A percentile compares a stretch with the other conserved stretches of the same genome.
phyloP scores from a whole-genome alignment of 192 early-diverging fungal species.

The Mortierella hygrophila region DNA sequence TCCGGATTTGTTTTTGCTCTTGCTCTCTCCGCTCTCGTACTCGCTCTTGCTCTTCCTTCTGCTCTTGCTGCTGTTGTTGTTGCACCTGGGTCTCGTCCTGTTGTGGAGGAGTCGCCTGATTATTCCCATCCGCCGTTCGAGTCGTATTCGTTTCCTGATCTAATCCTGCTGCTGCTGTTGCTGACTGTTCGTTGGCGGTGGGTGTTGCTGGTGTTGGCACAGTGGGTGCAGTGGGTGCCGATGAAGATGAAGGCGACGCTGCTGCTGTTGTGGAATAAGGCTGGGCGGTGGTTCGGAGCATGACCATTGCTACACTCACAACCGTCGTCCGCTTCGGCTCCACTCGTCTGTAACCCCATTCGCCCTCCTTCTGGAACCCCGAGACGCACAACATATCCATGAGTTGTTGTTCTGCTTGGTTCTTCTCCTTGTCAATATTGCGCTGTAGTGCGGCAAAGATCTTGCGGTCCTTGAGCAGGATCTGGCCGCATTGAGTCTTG shows the following conservation, averaged over 20 bases:
- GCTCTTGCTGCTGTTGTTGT: constrained; percentile 1
- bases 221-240: neutral
- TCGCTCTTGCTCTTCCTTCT: neutral
- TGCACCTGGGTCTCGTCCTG: neutral
- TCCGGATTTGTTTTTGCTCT: neutral
- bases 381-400: constrained; percentile 87
- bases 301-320: constrained; percentile 76
- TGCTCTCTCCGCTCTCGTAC: neutral
- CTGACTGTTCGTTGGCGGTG: neutral
- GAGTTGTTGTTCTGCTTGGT: constrained; percentile 79
- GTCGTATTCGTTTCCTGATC: neutral
- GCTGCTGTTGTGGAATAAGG: neutral
- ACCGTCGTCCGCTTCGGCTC: constrained; percentile 77
- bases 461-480: constrained; percentile 73
- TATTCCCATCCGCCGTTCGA: neutral
- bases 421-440: constrained; percentile 76
- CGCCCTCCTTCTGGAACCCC: constrained; percentile 77
- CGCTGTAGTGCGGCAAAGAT: constrained; percentile 82
- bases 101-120: neutral
- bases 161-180: neutral
- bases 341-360: constrained; percentile 78
- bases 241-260: neutral
- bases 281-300: constrained; percentile 71
- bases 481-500: constrained; percentile 72
- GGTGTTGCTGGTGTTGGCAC: neutral